These are phyloP conservation scores for Biscogniauxia marginata DNA, from an alignment of 2,329 filamentous ascomycete genomes.

Conservation along the genomic window DNA sequence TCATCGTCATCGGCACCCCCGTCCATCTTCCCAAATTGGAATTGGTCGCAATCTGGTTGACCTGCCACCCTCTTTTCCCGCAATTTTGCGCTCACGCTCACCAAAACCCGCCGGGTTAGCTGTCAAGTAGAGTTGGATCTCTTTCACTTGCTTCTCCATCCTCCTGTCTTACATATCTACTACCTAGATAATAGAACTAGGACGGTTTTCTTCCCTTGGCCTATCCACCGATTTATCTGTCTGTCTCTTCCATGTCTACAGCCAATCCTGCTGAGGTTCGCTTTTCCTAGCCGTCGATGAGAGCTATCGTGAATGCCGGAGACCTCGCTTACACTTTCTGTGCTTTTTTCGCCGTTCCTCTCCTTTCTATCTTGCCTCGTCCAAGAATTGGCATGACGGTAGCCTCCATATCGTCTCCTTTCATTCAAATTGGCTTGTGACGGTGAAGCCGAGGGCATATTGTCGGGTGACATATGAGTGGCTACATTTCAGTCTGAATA, in stretches of 20 bases:
- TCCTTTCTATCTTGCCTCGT: not conserved
- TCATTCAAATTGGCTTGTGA: not conserved
- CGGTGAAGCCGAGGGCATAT: not conserved
- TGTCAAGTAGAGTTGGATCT: not conserved
- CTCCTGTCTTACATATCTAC: not conserved
- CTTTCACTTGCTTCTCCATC: not conserved
- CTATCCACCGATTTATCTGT: not conserved
- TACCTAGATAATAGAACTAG: not conserved
- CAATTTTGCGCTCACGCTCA: conserved; percentile 12
- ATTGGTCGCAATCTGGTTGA: conserved; percentile 21
- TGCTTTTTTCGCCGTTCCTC: not conserved
- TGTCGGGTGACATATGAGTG: not conserved
- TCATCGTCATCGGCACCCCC: not conserved
- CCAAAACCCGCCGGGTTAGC: not conserved
- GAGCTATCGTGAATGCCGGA: not conserved
- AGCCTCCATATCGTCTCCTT: not conserved
- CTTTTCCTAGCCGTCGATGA: not conserved
- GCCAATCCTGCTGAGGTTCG: not conserved
- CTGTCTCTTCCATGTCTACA: not conserved
- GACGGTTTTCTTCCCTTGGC: not conserved
- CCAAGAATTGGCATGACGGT: too few relatives aligned
- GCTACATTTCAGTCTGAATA: not conserved
- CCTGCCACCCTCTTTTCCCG: conserved; percentile 32
- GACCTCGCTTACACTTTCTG: not conserved
- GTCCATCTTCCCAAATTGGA: not conserved